These are phyloP conservation scores for Penicillium sp. DNA, from an alignment of 2,329 filamentous ascomycete species.

Conservation along the genomic window DNA sequence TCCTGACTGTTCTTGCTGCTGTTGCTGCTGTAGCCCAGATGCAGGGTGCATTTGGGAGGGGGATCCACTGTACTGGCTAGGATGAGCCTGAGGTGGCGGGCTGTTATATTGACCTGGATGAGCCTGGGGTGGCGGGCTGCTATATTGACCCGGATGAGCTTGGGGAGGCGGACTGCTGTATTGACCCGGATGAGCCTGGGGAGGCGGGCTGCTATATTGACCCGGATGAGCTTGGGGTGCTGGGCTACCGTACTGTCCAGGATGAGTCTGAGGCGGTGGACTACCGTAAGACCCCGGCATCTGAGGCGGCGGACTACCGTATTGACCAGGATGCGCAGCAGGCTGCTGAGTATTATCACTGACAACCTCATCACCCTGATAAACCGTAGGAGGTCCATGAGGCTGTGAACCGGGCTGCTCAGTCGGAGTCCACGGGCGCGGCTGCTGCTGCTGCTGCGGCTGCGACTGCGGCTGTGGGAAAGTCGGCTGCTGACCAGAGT, in stretches of 20 bases:
- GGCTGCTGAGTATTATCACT: conserved; percentile 41
- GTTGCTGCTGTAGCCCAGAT: conserved; percentile 22
- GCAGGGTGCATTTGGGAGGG: conserved; percentile 28
- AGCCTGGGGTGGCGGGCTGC: conserved; percentile 38
- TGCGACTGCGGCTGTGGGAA: conserved; percentile 39
- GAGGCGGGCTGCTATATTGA: conserved; percentile 35
- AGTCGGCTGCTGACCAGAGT: conserved; percentile 53
- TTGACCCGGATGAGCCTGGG: conserved; percentile 24
- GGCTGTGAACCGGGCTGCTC: conserved; percentile 82
- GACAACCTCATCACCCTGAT: conserved; percentile 78
- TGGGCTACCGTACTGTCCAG: conserved; percentile 1
- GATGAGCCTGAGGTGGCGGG: conserved; percentile 27
- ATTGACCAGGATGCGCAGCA: conserved; percentile 24
- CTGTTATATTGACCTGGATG: conserved; percentile 26
- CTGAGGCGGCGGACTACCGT: conserved; percentile 37
- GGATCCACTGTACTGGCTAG: conserved; percentile 15
- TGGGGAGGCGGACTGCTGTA: conserved; percentile 16
- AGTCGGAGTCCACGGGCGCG: conserved; percentile 89
- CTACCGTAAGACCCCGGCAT: conserved; percentile 13
- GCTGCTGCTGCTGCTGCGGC: conserved; percentile 24
- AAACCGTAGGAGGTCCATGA: conserved; percentile 85
- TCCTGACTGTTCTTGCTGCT: conserved; percentile 24
- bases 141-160: conserved; percentile 21
- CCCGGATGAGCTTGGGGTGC: conserved; percentile 17
- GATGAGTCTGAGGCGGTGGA: conserved; percentile 23